Evolutionary conservation across 108 stramenopile species (phyloP).

Genomic region (Pseudonitzschia pungens): DNA sequence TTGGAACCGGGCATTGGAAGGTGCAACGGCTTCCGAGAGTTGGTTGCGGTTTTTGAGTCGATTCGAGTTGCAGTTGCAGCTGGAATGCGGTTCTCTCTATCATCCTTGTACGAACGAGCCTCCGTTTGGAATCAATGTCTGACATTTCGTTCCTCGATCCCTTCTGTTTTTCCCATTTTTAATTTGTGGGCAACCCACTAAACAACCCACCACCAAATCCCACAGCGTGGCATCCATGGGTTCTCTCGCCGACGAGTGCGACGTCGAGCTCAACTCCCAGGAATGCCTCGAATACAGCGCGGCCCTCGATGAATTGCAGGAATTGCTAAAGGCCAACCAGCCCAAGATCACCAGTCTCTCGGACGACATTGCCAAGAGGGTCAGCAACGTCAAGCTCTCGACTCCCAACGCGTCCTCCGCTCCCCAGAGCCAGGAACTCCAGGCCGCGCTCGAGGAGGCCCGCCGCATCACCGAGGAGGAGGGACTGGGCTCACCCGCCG

Average conservation of each 20-base stretch:
- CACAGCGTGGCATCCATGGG: conserved; percentile 33
- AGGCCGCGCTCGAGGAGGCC: conserved; percentile 57
- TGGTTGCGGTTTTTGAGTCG: too few species aligned
- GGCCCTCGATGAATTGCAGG: conserved; percentile 25
- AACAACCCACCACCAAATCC: not conserved
- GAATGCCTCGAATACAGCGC: conserved; percentile 33
- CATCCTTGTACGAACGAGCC: too few species aligned
- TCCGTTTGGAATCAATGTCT: too few species aligned
- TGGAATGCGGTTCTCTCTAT: too few species aligned
- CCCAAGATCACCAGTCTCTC: not conserved
- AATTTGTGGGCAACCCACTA: not conserved
- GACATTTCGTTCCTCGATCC: too few species aligned
- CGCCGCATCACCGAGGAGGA: conserved; percentile 46
- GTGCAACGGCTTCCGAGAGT: too few species aligned
- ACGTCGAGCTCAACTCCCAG: conserved; percentile 10
- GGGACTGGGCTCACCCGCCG: conserved; percentile 57
- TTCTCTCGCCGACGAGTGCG: conserved; percentile 23
- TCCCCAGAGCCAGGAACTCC: conserved; percentile 26
- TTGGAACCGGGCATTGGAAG: too few species aligned
- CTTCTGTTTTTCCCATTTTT: not conserved
- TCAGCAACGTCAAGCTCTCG: conserved; percentile 31
- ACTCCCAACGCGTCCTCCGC: conserved; percentile 3
- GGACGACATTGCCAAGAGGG: conserved; percentile 23
- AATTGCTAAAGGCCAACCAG: conserved; percentile 7
- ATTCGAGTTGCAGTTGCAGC: too few species aligned